Base-by-base conservation (phyloP, 2,329 filamentous ascomycete species). In the Talaromyces amestolkiae region DNA sequence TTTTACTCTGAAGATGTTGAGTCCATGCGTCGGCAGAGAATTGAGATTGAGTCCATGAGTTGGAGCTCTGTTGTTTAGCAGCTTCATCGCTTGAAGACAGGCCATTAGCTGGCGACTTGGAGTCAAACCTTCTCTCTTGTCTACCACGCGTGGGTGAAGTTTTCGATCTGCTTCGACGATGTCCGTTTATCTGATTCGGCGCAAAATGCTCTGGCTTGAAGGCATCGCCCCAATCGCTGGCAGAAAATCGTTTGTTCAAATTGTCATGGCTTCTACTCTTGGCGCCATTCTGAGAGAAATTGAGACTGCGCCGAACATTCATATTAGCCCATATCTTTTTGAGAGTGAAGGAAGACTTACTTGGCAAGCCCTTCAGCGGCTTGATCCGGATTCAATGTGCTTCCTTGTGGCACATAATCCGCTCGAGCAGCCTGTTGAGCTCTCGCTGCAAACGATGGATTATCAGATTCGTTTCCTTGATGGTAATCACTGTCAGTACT, bases 1-100 rank as follows among this genome's bases (percentile, higher is more conserved):
- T 72, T 4, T 77, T 67, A 61, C 76, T 71, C 33, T 74, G 75
- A 15, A 81, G 68, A 54, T 75, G 71, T 61, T 77, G 74, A 45
- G 71, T 69, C 78, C 79, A 81, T 43, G 75, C 69, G 41, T 79
- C 77, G 15, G 73, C 74, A 37, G 73, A 73, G 63, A 80, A 82
- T 37, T 73, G 77, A 13, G 72, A 70, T 68, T 78, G 79, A 17
- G 71, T 70, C 4, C 71, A 71, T 17, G 76, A 73, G 15, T 69
- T 64, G 7, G 76, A 74, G 17, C 68, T 62, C 60, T 75, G 72
- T 22, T 74, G 68, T 19, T 43, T 58, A 9, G 68, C 63, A 4
- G 69, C 63, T 24, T 75, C 70, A 31, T 69, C 63, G 13, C 67
- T 67, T 13, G 73, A 66, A 10, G 71, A 64, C 15, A 65, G 6